These are phyloP conservation scores for Phytophthora brassicae DNA, from an alignment of 352 stramenopile genomes.

Conservation along the genomic window DNA sequence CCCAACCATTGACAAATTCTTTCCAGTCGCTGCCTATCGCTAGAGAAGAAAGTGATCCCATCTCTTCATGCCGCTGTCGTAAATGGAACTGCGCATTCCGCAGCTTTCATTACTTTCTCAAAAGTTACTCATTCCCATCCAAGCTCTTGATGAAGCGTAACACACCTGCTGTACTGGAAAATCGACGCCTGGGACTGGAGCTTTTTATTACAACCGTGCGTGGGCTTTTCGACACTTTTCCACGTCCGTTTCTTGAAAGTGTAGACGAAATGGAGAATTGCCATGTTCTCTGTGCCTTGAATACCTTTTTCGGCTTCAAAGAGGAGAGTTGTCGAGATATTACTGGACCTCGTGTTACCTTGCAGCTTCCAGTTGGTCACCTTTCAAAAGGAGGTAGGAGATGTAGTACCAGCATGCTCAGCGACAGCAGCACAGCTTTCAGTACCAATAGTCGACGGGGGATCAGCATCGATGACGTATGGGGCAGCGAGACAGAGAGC, in stretches of 20 bases:
- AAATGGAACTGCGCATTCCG: slow-evolving; percentile 53
- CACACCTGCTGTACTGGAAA: slow-evolving; percentile 36
- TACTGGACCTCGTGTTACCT: slow-evolving; percentile 1
- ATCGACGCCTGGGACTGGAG: slow-evolving; percentile 48
- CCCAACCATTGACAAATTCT: slow-evolving; percentile 16
- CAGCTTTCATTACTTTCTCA: slow-evolving; percentile 47
- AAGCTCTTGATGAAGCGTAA: slow-evolving; percentile 53
- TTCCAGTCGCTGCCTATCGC: slow-evolving; percentile 11
- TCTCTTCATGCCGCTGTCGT: slow-evolving; percentile 43
- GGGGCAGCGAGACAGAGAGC: background rate
- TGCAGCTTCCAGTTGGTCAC: slow-evolving; percentile 9
- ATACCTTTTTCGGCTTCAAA: slow-evolving; percentile 48
- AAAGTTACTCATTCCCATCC: slow-evolving; percentile 55
- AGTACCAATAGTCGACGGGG: slow-evolving; percentile 22
- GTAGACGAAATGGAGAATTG: slow-evolving; percentile 45
- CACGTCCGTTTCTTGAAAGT: slow-evolving; percentile 45
- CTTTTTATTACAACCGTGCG: slow-evolving; percentile 47
- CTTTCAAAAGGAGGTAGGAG: background rate
- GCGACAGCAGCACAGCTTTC: slow-evolving; percentile 22
- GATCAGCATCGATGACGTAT: slow-evolving; percentile 3
- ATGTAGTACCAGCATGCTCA: slow-evolving; percentile 18
- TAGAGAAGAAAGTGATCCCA: slow-evolving; percentile 3
- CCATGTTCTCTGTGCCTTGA: slow-evolving; percentile 43
- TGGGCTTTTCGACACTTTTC: slow-evolving; percentile 55
- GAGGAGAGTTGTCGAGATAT: slow-evolving; percentile 31